These are phyloP conservation scores for Celoporthe dispersa DNA, from an alignment of 2,329 filamentous ascomycete genomes.

Conservation along the genomic window DNA sequence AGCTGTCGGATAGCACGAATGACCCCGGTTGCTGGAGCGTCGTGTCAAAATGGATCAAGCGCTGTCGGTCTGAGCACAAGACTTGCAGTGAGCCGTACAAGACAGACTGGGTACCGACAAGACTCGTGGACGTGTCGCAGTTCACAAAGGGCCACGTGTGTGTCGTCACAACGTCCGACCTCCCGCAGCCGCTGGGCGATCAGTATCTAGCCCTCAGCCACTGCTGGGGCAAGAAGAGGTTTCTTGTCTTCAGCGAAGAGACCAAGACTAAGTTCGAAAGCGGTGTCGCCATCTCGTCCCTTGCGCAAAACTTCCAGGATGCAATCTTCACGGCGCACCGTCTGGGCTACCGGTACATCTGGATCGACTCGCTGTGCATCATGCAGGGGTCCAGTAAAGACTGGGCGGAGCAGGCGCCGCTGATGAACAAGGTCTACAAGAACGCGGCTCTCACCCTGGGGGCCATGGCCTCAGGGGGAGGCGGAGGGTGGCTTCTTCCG, in stretches of 20 bases:
- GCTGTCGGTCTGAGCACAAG: conserved; percentile 4
- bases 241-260: conserved; percentile 1
- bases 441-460: conserved; percentile 22
- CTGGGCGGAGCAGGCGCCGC: conserved; percentile 32
- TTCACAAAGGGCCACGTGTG: not conserved
- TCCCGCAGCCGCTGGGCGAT: not conserved
- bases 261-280: conserved; percentile 1
- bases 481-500: conserved; percentile 22
- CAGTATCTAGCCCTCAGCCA: conserved; percentile 37
- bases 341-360: conserved; percentile 31
- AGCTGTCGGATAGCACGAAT: not conserved
- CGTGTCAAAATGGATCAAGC: conserved; percentile 10
- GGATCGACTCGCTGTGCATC: conserved; percentile 37
- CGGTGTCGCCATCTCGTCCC: conserved; percentile 1
- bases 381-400: conserved; percentile 31
- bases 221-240: conserved; percentile 32
- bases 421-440: conserved; percentile 38
- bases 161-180: conserved; percentile 19
- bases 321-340: conserved; percentile 26
- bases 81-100: not conserved
- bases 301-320: conserved; percentile 29
- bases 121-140: conserved; percentile 32
- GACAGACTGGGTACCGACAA: conserved; percentile 29
- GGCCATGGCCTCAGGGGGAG: conserved; percentile 9
- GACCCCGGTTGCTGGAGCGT: conserved; percentile 1